phyloP scores from a whole-genome alignment of 2,329 filamentous ascomycete species.

The Fusarium chaquense region DNA sequence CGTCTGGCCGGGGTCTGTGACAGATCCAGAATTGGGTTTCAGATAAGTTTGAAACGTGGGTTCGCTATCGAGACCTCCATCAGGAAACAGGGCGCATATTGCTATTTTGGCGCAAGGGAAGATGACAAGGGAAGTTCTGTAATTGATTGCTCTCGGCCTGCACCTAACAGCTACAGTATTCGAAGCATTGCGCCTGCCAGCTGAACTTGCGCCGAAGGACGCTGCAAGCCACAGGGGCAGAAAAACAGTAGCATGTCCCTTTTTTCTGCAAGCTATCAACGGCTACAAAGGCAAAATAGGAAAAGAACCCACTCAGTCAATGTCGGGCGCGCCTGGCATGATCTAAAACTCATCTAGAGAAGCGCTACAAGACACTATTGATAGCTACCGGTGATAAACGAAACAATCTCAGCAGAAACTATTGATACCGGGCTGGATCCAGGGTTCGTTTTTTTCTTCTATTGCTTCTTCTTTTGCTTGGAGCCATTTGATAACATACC shows the following conservation, averaged over 20 bases:
- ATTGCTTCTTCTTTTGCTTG: background rate
- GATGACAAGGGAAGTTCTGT: constrained; percentile 8
- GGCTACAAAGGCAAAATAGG: constrained; percentile 13
- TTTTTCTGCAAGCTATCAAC: constrained; percentile 1
- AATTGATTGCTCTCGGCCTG: constrained; percentile 17
- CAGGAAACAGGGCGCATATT: constrained; percentile 22
- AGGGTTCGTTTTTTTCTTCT: constrained; percentile 8
- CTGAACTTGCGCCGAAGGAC: background rate
- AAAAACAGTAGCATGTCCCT: background rate
- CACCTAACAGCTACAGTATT: constrained; percentile 4
- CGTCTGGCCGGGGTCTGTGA: constrained; percentile 16
- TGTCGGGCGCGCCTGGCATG: constrained; percentile 10
- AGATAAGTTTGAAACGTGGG: constrained; percentile 34
- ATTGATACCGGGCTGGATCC: constrained; percentile 34
- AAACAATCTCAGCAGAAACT: constrained; percentile 40
- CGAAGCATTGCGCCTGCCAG: constrained; percentile 2
- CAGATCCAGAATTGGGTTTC: constrained; percentile 32
- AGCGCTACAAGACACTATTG: constrained; percentile 33
- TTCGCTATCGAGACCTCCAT: constrained; percentile 13
- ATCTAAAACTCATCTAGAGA: constrained; percentile 14
- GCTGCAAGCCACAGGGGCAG: constrained; percentile 35
- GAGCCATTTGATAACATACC: background rate
- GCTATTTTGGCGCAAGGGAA: constrained; percentile 8
- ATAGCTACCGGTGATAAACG: constrained; percentile 36
- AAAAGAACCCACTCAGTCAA: constrained; percentile 4